A percentile compares a stretch with the other conserved stretches of the same genome.
phyloP scores from a whole-genome alignment of 306 rosid genomes.

The Dalbergia cultrata region DNA sequence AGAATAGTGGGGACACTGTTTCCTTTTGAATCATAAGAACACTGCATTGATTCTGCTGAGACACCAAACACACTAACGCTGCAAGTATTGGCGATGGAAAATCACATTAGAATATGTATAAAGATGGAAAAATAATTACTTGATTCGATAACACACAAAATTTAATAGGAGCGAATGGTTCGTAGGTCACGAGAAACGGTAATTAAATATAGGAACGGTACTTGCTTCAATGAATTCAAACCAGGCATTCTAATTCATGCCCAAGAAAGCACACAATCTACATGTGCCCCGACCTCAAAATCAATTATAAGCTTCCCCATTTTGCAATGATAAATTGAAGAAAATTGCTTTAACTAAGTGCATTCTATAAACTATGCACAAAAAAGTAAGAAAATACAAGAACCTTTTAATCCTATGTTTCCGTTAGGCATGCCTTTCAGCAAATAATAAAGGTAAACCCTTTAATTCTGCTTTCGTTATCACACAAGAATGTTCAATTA shows the following conservation, averaged over 20 bases:
- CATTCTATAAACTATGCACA: neutral
- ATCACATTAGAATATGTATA: conserved; percentile 42
- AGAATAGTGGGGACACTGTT: conserved; percentile 94
- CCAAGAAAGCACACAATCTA: too few species aligned
- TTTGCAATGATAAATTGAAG: conserved; percentile 16
- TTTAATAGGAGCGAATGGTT: neutral
- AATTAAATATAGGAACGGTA: neutral
- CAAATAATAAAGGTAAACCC: conserved; percentile 23
- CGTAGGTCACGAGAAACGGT: neutral
- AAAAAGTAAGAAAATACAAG: conserved; percentile 27
- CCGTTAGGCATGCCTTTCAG: conserved; percentile 42
- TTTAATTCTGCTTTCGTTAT: conserved; percentile 5
- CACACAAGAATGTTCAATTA: neutral
- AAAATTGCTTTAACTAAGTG: conserved; percentile 5
- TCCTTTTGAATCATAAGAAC: conserved; percentile 88
- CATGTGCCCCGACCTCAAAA: neutral
- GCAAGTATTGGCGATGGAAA: conserved; percentile 44
- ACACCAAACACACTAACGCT: conserved; percentile 96
- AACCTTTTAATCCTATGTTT: conserved; percentile 42
- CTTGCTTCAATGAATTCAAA: conserved; percentile 9
- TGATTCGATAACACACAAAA: neutral
- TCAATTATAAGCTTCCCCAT: neutral
- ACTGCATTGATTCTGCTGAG: conserved; percentile 98
- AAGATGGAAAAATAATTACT: neutral
- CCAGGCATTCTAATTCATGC: neutral